A percentile compares a stretch with the other conserved stretches of the same genome.
These are phyloP conservation scores for Nadsonia fulvescens DNA, from an alignment of 805 yeast species.

Conservation along the genomic window DNA sequence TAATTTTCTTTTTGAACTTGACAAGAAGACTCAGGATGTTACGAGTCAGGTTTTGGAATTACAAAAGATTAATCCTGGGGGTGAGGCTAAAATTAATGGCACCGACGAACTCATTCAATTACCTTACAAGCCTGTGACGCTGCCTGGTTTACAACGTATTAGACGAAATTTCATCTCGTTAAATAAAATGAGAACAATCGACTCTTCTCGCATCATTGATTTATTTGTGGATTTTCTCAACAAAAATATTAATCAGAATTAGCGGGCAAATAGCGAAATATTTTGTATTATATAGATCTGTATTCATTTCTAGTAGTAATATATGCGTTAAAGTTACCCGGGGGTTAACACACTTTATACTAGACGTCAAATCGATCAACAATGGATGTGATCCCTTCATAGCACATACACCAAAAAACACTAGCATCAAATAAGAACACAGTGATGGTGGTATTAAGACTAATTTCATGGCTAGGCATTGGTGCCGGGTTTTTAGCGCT, in stretches of 20 bases:
- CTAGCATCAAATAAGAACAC: no score
- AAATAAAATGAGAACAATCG: slow-evolving; percentile 64
- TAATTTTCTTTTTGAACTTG: slow-evolving; percentile 63
- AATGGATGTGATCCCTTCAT: no score
- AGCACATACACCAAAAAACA: no score
- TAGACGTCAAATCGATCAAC: no score
- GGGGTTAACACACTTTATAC: no score
- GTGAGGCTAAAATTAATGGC: slow-evolving; percentile 19
- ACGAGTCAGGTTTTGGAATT: slow-evolving; percentile 43
- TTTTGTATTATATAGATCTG: no score
- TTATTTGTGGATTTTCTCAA: slow-evolving; percentile 66
- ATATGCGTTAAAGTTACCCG: no score
- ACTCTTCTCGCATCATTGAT: slow-evolving; percentile 44
- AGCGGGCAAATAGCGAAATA: no score
- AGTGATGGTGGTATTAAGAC: neutral
- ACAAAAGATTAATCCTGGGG: slow-evolving; percentile 31
- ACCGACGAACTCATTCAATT: slow-evolving; percentile 33
- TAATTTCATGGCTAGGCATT: slow-evolving; percentile 1
- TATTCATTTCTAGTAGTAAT: no score
- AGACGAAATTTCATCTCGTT: slow-evolving; percentile 69
- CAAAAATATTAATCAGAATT: slow-evolving; percentile 33
- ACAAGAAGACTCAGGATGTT: slow-evolving; percentile 48
- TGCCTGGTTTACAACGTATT: slow-evolving; percentile 67
- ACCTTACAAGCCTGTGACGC: slow-evolving; percentile 43
- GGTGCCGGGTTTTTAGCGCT: no score